phyloP scores from a whole-genome alignment of 73 alveolate species.

The Paraurostyla sp. region DNA sequence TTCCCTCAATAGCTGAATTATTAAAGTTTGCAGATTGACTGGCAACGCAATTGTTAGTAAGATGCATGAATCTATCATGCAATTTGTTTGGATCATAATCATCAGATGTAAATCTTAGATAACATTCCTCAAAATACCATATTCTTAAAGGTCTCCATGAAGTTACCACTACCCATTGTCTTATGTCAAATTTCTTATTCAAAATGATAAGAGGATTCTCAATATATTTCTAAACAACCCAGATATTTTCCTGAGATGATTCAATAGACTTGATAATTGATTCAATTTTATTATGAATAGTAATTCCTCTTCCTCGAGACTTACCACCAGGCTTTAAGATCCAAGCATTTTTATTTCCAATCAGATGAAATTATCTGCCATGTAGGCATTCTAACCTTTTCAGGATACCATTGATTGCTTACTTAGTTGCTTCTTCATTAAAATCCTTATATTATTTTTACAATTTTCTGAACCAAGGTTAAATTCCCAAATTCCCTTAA shows the following conservation, averaged over 20 bases:
- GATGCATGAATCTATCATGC: slow-evolving; percentile 66
- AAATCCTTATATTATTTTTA: slow-evolving; percentile 1
- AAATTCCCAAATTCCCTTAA: not conserved
- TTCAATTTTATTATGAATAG: slow-evolving; percentile 78
- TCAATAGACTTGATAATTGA: slow-evolving; percentile 80
- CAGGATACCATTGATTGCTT: not conserved
- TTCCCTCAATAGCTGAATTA: slow-evolving; percentile 60
- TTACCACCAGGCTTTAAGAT: slow-evolving; percentile 67
- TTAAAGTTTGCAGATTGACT: slow-evolving; percentile 60
- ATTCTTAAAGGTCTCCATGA: slow-evolving; percentile 86
- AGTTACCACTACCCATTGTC: slow-evolving; percentile 97
- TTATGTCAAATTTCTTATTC: slow-evolving; percentile 92
- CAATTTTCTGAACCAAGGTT: slow-evolving; percentile 59
- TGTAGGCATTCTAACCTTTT: not conserved
- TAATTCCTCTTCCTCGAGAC: slow-evolving; percentile 96
- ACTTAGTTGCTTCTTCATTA: slow-evolving; percentile 1
- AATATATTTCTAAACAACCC: slow-evolving; percentile 93
- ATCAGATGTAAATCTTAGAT: slow-evolving; percentile 88
- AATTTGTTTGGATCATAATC: slow-evolving; percentile 71
- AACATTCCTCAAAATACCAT: slow-evolving; percentile 92
- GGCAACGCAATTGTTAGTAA: slow-evolving; percentile 73
- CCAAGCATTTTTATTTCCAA: slow-evolving; percentile 64
- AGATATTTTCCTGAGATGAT: slow-evolving; percentile 75
- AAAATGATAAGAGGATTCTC: slow-evolving; percentile 93
- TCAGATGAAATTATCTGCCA: slow-evolving; percentile 40